phyloP scores from a whole-genome alignment of 2,329 filamentous ascomycete species.

The Cercospora nicotianae region DNA sequence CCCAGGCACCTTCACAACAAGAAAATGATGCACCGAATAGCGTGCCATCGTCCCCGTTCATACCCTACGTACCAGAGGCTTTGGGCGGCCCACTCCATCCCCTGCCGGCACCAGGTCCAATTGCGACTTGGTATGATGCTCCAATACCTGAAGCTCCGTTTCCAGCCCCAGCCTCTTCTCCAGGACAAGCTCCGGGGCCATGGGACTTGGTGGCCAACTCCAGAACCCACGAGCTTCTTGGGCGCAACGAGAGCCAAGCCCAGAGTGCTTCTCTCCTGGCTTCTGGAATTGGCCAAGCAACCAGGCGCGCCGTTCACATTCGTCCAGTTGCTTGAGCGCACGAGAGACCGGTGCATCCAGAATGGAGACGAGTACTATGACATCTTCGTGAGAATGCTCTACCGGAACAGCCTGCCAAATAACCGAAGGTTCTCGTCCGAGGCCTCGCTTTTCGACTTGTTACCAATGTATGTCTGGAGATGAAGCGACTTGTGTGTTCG shows the following conservation, averaged over 20 bases:
- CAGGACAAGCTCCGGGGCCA: neutral
- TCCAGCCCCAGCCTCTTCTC: neutral
- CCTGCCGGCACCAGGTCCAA: neutral
- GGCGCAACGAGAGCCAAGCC: neutral
- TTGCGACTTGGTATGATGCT: neutral
- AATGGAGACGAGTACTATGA: neutral
- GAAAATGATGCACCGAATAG: neutral
- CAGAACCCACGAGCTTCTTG: neutral
- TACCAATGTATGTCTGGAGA: neutral
- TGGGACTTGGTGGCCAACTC: neutral
- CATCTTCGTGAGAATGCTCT: neutral
- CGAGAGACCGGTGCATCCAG: neutral
- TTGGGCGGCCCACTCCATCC: neutral
- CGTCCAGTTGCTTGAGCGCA: neutral
- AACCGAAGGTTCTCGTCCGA: neutral
- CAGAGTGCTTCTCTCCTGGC: neutral
- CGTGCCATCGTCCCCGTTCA: neutral
- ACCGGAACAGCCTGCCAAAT: neutral
- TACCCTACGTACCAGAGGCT: neutral
- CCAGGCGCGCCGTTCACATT: neutral
- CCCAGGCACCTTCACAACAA: neutral
- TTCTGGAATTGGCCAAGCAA: neutral
- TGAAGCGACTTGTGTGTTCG: neutral
- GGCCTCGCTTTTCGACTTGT: neutral
- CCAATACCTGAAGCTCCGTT: neutral